Evolutionary conservation across 441 rosid species (phyloP).

Genomic region (Populus tomentosa): DNA sequence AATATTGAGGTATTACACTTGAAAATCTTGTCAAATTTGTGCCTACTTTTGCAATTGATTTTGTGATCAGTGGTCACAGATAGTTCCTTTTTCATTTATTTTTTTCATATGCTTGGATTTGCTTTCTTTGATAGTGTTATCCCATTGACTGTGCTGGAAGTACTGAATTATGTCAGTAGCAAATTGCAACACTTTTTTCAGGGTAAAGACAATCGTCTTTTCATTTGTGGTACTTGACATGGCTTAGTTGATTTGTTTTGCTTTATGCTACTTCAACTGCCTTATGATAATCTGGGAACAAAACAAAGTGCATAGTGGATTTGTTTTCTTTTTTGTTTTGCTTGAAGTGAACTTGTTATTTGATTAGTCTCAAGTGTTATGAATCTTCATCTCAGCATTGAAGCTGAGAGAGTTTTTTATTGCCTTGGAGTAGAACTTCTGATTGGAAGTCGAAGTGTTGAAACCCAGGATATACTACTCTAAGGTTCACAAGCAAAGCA

Average conservation of each 20-base stretch:
- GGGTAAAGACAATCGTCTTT: not conserved
- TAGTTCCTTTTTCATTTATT: not conserved
- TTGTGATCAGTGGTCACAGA: not conserved
- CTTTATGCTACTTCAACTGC: not conserved
- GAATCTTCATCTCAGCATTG: not conserved
- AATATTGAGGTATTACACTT: conserved; percentile 3
- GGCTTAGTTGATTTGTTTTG: not conserved
- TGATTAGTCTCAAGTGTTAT: not conserved
- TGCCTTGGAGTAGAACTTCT: not conserved
- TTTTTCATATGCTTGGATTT: not conserved
- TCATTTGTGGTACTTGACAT: not conserved
- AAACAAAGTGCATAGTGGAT: not conserved
- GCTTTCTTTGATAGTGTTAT: not conserved
- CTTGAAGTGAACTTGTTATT: not conserved
- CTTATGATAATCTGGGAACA: not conserved
- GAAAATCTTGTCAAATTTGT: not conserved
- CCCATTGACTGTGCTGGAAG: not conserved
- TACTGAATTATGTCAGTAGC: not conserved
- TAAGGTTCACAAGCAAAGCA: not conserved
- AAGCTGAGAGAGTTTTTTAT: not conserved
- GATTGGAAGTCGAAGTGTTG: not conserved
- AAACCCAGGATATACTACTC: not conserved
- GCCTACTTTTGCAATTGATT: not conserved
- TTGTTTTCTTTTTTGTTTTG: not conserved
- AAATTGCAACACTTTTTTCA: not conserved